Evolutionary conservation across 352 stramenopile genomes (phyloP), one percentile per base, ranked within the genome.

Genomic region (Discostella stelligera): DNA sequence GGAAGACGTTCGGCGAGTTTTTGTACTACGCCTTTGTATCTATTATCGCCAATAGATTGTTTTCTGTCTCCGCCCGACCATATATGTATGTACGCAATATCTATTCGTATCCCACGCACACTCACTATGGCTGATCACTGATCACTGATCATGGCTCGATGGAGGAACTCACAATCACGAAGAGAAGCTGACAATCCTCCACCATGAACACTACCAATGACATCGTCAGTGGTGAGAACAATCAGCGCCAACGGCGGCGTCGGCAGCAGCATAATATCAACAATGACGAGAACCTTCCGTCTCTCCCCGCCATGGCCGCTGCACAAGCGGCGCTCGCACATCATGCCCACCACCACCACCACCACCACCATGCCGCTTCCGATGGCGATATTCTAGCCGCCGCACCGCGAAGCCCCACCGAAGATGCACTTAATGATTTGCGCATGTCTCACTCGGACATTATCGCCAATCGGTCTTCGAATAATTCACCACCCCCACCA

Each of bases 391-490:
- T 20, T 21, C 53, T 27, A 46, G 21, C 53, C 23, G 23, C 21
- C 20, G 23, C n/a, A 30, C n/a, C 8, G 14, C n/a, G 2, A 2
- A 25, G 49, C 49, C 20, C 9, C 18, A 44, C 37, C 37, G 37
- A 44, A 13, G 18, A 39, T 46, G 25, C 5, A 1, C 32, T 20
- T 3, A n/a, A n/a, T 11, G 20, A 16, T n/a, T 18, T 74, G 3
- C 37, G 20, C 14, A 20, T 13, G 32, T 39, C 39, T 1, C n/a
- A 54, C n/a, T 74, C 63, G 3, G 61, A 70, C 55, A 79, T 79
- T 3, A 74, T 74, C 30, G 71, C 64, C 27, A 74, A 74, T 41
- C 53, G 71, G 23, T 79, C 71, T 23, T 16, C 53, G 27, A 44
- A 44, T 14, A 10, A 44, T 44, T 2, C n/a, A 20, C 20, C 59